Evolutionary conservation across 225 moss, liverwort and hornwort genomes (phyloP), one percentile per base, ranked within the genome.

Genomic region (Marchantia polymorpha): DNA sequence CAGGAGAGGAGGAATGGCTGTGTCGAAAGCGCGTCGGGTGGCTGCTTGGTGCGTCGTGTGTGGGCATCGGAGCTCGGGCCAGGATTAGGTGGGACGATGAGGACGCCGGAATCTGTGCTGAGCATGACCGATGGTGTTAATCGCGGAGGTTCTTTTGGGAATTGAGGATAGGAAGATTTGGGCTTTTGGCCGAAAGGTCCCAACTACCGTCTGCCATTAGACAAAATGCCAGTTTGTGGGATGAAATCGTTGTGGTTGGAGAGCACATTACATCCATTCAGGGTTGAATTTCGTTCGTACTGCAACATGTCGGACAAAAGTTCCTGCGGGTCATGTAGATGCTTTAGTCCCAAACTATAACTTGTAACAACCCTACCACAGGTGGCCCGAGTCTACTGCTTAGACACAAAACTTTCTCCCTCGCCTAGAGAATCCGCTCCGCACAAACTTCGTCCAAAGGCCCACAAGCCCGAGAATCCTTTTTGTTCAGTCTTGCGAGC

Each of bases 71-170:
- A 51, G 49, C 23, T 25, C 29, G 26, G 73, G 73, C 73, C 73
- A 15, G 53, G 53, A 73, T 73, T 73, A 73, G 73, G 73, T 53
- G 9, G 25, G 26, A 27, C 73, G 53, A 73, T 53, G 26, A 73
- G 52, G n/a, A 56, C 14, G 48, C 52, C 73, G 26, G 26, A 73
- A n/a, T 72, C 49, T 52, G 9, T 39, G 39, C 49, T 52, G 70
- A 49, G 70, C 39, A 22, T 51, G 51, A 7, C 73, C 23, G 25
- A 53, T 72, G 52, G 17, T 53, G 15, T 73, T 8, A 26, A 26
- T 53, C 12, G 52, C n/a, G 49, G 52, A 53, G 73, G 52, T 73
- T 25, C 12, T 52, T 6, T 52, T 52, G 23, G n/a, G 26, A 0
- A 52, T 27, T 26, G 73, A 53, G 52, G 73, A 73, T 52, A 73